Evolutionary conservation across 257 asterid genomes (phyloP).

Genomic region (Lycium barbarum): DNA sequence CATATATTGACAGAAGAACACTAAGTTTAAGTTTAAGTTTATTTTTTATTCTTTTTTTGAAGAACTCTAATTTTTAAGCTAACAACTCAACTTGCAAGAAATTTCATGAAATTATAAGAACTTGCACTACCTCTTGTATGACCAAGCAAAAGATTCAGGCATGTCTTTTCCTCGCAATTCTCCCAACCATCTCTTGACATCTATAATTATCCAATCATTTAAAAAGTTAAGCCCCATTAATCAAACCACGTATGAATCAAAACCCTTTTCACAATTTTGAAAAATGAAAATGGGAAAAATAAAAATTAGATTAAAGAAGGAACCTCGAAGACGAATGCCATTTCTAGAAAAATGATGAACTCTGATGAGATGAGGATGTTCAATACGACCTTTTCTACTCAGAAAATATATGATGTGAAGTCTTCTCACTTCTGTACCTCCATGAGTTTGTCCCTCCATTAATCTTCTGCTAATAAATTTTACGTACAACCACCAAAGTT

Average conservation of each 20-base stretch:
- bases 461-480: conserved; percentile 46
- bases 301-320: not conserved
- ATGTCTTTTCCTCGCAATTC: conserved; percentile 86
- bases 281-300: not conserved
- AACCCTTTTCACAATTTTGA: not conserved
- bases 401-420: conserved; percentile 81
- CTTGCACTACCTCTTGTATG: conserved; percentile 73
- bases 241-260: not conserved
- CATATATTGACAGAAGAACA: not conserved
- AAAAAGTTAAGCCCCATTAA: no score
- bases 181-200: conserved; percentile 88
- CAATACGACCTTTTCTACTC: conserved; percentile 75
- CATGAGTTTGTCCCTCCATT: conserved; percentile 63
- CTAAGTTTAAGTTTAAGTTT: not conserved
- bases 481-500: not conserved
- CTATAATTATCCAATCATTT: conserved; percentile 39
- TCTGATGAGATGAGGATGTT: conserved; percentile 89
- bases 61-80: conserved; percentile 15
- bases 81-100: not conserved
- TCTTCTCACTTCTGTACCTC: conserved; percentile 72
- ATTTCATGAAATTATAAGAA: not conserved
- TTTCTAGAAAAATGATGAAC: conserved; percentile 76
- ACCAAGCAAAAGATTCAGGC: conserved; percentile 90
- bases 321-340: conserved; percentile 84
- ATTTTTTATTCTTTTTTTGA: not conserved